A percentile compares a stretch with the other conserved stretches of the same genome.
Conservation (phyloP, 805 yeast species). For the Candida sonorensis region DNA sequence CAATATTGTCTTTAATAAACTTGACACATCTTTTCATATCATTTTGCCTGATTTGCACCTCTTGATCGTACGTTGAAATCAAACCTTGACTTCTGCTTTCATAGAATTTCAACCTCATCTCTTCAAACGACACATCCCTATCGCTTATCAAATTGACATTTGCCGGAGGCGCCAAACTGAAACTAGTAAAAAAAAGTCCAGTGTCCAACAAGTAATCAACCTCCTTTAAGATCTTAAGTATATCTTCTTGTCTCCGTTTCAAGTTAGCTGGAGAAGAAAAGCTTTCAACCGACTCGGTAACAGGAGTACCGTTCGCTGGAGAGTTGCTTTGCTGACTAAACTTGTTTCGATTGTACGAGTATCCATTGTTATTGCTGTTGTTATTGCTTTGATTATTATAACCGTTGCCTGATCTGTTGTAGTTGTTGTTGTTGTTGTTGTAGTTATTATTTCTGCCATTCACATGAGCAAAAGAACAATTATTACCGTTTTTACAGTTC, state of each 20-base stretch:
- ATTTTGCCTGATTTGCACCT: conserved; percentile 33
- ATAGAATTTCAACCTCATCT: conserved; percentile 39
- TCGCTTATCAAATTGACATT: conserved; percentile 40
- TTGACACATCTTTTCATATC: conserved; percentile 41
- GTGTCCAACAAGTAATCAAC: too few species aligned
- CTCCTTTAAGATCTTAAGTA: conserved; percentile 21
- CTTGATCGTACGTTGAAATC: conserved; percentile 32
- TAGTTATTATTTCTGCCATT: conserved; percentile 5
- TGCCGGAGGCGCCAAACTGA: conserved; percentile 44
- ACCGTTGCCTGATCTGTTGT: conserved; percentile 14
- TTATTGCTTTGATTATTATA: conserved; percentile 1
- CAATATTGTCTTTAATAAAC: conserved; percentile 32
- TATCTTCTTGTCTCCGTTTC: conserved; percentile 5
- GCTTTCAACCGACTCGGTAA: conserved; percentile 3
- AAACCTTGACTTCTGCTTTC: conserved; percentile 34
- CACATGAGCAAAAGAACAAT: conserved; percentile 39
- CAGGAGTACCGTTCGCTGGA: background rate
- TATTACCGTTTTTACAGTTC: conserved; percentile 35
- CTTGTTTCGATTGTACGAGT: conserved; percentile 1
- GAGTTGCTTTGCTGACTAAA: conserved; percentile 2
- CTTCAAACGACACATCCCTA: conserved; percentile 51
- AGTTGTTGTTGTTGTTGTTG: conserved; percentile 6
- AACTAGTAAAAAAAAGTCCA: conserved; percentile 33
- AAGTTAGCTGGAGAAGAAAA: conserved; percentile 1
- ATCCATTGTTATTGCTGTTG: conserved; percentile 1